Conservation (phyloP, 2,329 filamentous ascomycete species). For the Paracamarosporium sp. region DNA sequence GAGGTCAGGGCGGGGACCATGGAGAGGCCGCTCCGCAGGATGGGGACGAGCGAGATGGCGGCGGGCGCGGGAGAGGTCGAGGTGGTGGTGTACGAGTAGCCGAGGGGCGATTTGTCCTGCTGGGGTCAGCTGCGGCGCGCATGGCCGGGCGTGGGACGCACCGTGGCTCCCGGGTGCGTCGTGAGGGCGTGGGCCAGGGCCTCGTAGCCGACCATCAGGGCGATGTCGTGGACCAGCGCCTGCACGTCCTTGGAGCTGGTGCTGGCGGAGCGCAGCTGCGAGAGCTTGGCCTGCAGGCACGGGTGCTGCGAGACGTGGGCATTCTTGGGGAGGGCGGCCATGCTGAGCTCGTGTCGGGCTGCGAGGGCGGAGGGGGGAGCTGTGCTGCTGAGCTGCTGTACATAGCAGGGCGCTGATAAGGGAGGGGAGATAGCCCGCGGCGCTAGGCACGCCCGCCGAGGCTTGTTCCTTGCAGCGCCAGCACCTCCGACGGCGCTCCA, state of each 20-base stretch:
- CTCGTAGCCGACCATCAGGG: constrained; percentile 81
- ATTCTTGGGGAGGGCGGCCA: constrained; percentile 57
- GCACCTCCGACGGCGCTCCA: no score
- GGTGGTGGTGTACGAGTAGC: constrained; percentile 74
- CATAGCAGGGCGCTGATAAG: constrained; percentile 3
- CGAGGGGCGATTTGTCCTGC: constrained; percentile 79
- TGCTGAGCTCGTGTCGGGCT: constrained; percentile 21
- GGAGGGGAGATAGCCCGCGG: no score
- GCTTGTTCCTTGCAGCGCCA: background rate
- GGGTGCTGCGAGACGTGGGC: constrained; percentile 84
- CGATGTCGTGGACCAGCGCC: constrained; percentile 82
- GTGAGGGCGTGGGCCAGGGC: constrained; percentile 72
- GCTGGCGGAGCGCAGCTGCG: constrained; percentile 78
- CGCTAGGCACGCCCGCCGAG: no score
- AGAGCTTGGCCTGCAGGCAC: constrained; percentile 86
- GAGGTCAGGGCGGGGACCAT: constrained; percentile 90
- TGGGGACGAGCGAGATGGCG: constrained; percentile 82
- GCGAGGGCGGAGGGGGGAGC: background rate
- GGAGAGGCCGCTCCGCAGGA: constrained; percentile 87
- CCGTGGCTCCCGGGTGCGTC: constrained; percentile 66
- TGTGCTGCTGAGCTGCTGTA: background rate
- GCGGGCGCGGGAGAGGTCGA: constrained; percentile 68
- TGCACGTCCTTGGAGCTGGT: constrained; percentile 79
- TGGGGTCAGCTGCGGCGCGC: constrained; percentile 11
- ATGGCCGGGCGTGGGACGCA: constrained; percentile 59